Evolutionary conservation across 2,329 filamentous ascomycete species (phyloP).

Genomic region (Elsinoe ampelina): DNA sequence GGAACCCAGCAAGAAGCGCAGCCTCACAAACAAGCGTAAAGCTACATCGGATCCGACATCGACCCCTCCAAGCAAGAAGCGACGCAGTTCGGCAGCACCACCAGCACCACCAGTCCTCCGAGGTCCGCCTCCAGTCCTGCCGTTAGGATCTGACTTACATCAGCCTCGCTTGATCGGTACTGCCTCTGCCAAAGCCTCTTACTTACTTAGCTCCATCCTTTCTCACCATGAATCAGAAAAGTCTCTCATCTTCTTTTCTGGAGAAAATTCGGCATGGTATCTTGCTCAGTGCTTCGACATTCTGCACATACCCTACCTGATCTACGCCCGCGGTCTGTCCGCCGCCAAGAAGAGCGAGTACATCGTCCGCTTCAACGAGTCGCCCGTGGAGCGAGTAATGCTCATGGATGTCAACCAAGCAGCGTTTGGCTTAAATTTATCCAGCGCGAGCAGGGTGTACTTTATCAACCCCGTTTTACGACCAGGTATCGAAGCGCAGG

Average conservation of each 20-base stretch:
- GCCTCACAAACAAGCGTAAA: not conserved
- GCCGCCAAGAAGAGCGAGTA: conserved; percentile 61
- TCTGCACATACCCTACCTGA: conserved; percentile 51
- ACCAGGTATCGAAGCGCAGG: conserved; percentile 76
- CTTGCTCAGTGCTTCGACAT: conserved; percentile 74
- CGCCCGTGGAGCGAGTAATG: conserved; percentile 61
- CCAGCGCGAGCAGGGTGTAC: conserved; percentile 72
- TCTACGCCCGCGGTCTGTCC: conserved; percentile 56
- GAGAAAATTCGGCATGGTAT: conserved; percentile 78
- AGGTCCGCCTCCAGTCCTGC: conserved; percentile 17
- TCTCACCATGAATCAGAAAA: conserved; percentile 64
- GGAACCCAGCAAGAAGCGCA: conserved; percentile 28
- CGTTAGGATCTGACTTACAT: conserved; percentile 45
- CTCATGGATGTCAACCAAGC: conserved; percentile 89
- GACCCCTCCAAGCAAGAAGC: not conserved
- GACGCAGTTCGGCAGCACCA: not conserved
- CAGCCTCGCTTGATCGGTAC: conserved; percentile 63
- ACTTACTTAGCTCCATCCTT: conserved; percentile 65
- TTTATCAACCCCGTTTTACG: conserved; percentile 85
- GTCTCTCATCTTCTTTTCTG: conserved; percentile 87
- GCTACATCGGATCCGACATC: not conserved
- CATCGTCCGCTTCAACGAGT: conserved; percentile 66
- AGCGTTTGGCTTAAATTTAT: conserved; percentile 78
- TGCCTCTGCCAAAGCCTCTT: conserved; percentile 76
- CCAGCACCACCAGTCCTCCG: not conserved